Base-by-base conservation (phyloP, 1,284 basidiomycete genomes). In the Athelia psychrophila region DNA sequence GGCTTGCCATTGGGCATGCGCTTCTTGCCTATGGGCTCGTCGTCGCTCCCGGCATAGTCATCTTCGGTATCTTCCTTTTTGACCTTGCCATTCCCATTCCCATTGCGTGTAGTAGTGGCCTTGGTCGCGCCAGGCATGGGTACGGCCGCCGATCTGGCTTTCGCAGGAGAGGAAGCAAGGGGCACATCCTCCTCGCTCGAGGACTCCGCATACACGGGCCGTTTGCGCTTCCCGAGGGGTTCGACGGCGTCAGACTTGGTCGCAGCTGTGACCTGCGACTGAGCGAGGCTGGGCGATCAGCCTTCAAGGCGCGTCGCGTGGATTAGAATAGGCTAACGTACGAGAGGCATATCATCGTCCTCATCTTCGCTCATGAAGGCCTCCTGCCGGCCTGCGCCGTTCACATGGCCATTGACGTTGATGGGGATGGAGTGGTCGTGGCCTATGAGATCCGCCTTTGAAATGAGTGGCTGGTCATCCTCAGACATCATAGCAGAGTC, bases 151-250 rank as follows among this genome's bases (percentile, higher is more conserved):
- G 76, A 69, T 55, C 68, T 69, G 33, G 64, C 54, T 51, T 70
- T 72, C 68, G 87, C 88, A 10, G 70, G 73, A 19, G 85, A 84
- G 24, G 86, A 86, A 47, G 86, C 86, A 44, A 90, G 78, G 42
- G 86, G 86, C 23, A 71, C 73, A 55, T 89, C 86, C 57, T 88
- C 85, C n/a, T 86, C 86, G 59, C 83, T 86, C 32, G 80, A 77
- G 54, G 67, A 74, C 15, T 78, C 77, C 18, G 71, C 71, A 51
- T 75, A 73, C 15, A 68, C 61, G 16, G 72, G 64, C 59, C 78
- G 80, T 72, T 84, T 85, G 62, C 84, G 81, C 68, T 88, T 89
- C 55, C 75, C 58, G 46, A 63, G 62, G 46, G 74, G 72, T 51
- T 71, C 64, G 44, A 75, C 70, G 25, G 74, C 62, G 56, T 79